Conservation (phyloP, 2,329 filamentous ascomycete genomes). For the Pestalotiopsis sp. region DNA sequence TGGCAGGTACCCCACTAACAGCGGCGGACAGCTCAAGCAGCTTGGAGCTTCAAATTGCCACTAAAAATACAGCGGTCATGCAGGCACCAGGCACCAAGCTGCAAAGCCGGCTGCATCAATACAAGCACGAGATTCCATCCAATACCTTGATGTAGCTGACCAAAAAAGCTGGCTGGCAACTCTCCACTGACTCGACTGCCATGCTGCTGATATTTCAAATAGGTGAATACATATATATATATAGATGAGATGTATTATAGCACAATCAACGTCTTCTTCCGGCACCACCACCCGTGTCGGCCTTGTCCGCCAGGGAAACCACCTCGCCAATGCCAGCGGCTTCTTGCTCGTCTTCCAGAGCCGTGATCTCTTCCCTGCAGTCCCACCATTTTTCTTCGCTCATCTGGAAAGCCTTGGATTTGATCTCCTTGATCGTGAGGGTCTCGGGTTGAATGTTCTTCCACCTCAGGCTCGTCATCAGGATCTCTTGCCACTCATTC, state of each 20-base stretch:
- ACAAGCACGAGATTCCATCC: no score
- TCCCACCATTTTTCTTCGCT: conserved; percentile 99
- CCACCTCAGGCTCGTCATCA: conserved; percentile 74
- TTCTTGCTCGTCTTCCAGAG: conserved; percentile 93
- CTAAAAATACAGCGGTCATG: background rate
- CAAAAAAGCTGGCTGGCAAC: no score
- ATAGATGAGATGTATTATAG: background rate
- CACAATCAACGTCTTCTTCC: conserved; percentile 28
- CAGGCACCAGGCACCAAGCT: no score
- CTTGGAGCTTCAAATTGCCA: background rate
- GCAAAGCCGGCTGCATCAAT: no score
- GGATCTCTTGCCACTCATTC: conserved; percentile 84
- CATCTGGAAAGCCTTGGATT: conserved; percentile 84
- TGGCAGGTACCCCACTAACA: background rate
- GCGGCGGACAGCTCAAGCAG: background rate
- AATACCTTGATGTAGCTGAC: no score
- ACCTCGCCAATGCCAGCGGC: conserved; percentile 94
- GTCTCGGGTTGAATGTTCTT: conserved; percentile 67
- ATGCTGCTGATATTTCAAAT: background rate
- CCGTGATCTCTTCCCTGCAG: conserved; percentile 88
- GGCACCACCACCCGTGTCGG: conserved; percentile 52
- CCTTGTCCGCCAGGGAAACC: conserved; percentile 78
- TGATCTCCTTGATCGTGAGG: conserved; percentile 84
- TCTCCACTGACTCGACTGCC: no score
- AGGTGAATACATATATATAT: background rate